A percentile compares a stretch with the other conserved stretches of the same genome.
Evolutionary conservation across 768 basidiomycete species (phyloP).

Genomic region (Amanita molliuscula): DNA sequence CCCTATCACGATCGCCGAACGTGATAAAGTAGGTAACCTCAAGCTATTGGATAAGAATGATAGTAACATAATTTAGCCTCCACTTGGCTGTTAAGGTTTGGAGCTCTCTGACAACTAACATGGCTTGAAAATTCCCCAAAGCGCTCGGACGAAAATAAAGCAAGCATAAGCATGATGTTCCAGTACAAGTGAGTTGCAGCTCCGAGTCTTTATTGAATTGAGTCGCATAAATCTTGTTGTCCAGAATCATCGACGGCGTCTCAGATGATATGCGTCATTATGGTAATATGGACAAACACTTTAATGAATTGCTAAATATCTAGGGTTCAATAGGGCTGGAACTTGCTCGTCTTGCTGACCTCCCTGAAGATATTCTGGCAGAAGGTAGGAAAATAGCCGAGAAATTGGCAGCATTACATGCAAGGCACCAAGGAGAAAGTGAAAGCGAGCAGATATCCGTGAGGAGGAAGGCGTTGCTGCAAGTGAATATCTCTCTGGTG

Average conservation of each 20-base stretch:
- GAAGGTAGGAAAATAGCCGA: constrained; percentile 56
- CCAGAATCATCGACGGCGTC: constrained; percentile 66
- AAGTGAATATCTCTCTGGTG: constrained; percentile 28
- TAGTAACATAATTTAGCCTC: constrained; percentile 35
- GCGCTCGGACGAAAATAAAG: constrained; percentile 7
- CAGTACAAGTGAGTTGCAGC: constrained; percentile 52
- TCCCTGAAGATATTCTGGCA: constrained; percentile 60
- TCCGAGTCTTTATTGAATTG: background rate
- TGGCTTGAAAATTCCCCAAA: background rate
- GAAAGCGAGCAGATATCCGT: constrained; percentile 44
- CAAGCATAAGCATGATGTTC: constrained; percentile 61
- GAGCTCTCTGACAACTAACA: background rate
- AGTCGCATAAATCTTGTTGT: background rate
- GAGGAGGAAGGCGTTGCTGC: constrained; percentile 59
- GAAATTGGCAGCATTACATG: constrained; percentile 46
- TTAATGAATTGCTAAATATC: background rate
- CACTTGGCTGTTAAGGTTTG: constrained; percentile 73
- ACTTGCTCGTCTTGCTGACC: constrained; percentile 77
- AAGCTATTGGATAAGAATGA: background rate
- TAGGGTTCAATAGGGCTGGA: constrained; percentile 58
- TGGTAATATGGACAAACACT: constrained; percentile 30
- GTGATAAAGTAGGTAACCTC: constrained; percentile 58
- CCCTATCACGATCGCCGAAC: constrained; percentile 66
- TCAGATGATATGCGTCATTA: constrained; percentile 60
- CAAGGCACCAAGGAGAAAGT: constrained; percentile 49